Evolutionary conservation across 169 alveolate species (phyloP).

Genomic region (Miamiensis avidus): DNA sequence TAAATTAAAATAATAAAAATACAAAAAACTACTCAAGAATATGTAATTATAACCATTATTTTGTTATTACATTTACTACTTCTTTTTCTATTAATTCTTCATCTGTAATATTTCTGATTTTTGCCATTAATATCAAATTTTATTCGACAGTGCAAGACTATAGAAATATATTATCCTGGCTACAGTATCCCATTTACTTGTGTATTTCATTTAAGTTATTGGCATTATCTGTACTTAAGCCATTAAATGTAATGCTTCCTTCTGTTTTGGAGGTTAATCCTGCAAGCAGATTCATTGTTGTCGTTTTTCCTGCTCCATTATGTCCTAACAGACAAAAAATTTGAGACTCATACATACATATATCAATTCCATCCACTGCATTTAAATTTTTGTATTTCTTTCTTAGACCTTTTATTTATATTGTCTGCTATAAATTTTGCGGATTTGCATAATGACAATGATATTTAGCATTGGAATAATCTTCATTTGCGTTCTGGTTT

Average conservation of each 20-base stretch:
- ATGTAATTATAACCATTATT: too few species aligned
- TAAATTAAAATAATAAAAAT: too few species aligned
- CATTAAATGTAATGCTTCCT: constrained; percentile 70
- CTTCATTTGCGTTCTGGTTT: too few species aligned
- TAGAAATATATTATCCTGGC: constrained; percentile 78
- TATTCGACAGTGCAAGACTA: constrained; percentile 75
- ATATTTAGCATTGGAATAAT: too few species aligned
- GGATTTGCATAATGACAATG: too few species aligned
- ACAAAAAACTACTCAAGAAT: too few species aligned
- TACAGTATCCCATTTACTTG: constrained; percentile 73
- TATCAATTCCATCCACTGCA: constrained; percentile 64
- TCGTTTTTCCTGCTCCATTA: constrained; percentile 89
- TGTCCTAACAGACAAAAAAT: constrained; percentile 81
- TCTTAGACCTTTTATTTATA: too few species aligned
- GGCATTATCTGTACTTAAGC: constrained; percentile 51
- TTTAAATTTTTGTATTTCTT: too few species aligned
- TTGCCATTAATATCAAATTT: constrained; percentile 65
- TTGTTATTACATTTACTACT: too few species aligned
- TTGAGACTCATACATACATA: constrained; percentile 69
- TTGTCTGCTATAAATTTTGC: too few species aligned
- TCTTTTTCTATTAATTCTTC: too few species aligned
- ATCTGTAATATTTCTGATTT: constrained; percentile 78
- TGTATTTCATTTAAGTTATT: constrained; percentile 56
- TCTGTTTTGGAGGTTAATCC: constrained; percentile 66
- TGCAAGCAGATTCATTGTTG: constrained; percentile 79